Percentiles rank a stretch among this genome's conserved stretches.
Conservation (phyloP, 2,329 filamentous ascomycete species). For the Thermothelomyces thermophilus region DNA sequence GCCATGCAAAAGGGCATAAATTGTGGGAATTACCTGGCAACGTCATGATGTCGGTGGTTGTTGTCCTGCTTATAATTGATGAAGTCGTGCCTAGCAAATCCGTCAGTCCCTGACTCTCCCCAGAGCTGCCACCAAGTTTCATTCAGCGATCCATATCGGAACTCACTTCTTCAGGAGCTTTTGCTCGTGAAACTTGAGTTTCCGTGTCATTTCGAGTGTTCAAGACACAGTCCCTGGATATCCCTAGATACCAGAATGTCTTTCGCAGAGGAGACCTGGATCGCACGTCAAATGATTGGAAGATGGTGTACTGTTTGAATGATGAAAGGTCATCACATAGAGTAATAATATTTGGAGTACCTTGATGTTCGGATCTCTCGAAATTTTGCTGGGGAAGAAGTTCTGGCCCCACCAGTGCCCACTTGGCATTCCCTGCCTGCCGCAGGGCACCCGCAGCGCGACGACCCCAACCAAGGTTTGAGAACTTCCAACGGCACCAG, state of each 20-base stretch:
- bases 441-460: too few relatives aligned
- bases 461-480: not conserved
- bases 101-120: too few relatives aligned
- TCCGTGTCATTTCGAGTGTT: constrained; percentile 81
- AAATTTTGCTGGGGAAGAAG: constrained; percentile 16
- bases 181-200: constrained; percentile 95
- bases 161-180: constrained; percentile 53
- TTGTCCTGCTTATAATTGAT: constrained; percentile 87
- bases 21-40: constrained; percentile 41
- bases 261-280: too few relatives aligned
- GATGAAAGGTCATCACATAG: not conserved
- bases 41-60: constrained; percentile 69
- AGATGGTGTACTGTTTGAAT: not conserved
- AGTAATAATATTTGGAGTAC: too few relatives aligned
- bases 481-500: constrained; percentile 5
- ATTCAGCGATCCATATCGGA: too few relatives aligned
- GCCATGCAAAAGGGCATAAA: not conserved
- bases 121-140: too few relatives aligned
- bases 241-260: too few relatives aligned
- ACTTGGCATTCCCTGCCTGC: constrained; percentile 15
- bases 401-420: constrained; percentile 7
- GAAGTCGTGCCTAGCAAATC: constrained; percentile 70
- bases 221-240: too few relatives aligned
- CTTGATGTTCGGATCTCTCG: constrained; percentile 14
- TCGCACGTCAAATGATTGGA: not conserved